Conservation (phyloP, 2,329 filamentous ascomycete genomes). For the Reticulascus tulasneorum region DNA sequence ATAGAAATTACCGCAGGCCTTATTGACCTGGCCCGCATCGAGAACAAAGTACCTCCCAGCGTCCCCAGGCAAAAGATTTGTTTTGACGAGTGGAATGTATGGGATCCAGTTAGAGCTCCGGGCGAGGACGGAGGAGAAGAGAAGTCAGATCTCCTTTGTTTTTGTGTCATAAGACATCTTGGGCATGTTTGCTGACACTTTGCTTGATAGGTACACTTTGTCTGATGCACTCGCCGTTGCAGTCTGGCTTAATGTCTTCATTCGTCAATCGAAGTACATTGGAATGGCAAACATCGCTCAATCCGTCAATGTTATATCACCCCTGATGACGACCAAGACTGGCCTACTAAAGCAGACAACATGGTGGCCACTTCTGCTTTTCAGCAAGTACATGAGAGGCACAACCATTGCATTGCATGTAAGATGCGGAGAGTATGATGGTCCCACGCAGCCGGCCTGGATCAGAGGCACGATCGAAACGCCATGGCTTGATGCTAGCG, state of each 20-base stretch:
- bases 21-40: slow-evolving; percentile 70
- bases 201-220: slow-evolving; percentile 62
- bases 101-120: slow-evolving; percentile 68
- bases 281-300: slow-evolving; percentile 80
- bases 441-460: slow-evolving; percentile 63
- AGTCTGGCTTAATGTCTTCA: slow-evolving; percentile 72
- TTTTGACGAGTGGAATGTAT: slow-evolving; percentile 85
- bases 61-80: slow-evolving; percentile 68
- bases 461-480: slow-evolving; percentile 62
- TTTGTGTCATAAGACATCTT: too few relatives aligned
- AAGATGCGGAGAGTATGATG: slow-evolving; percentile 58
- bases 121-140: slow-evolving; percentile 72
- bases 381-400: slow-evolving; percentile 64
- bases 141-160: slow-evolving; percentile 20
- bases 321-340: slow-evolving; percentile 64
- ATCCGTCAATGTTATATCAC: slow-evolving; percentile 73
- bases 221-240: slow-evolving; percentile 73
- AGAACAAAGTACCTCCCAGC: slow-evolving; percentile 56
- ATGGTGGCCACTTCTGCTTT: slow-evolving; percentile 71
- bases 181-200: too few relatives aligned
- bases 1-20: slow-evolving; percentile 66
- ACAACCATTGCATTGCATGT: slow-evolving; percentile 65
- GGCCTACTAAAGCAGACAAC: slow-evolving; percentile 68
- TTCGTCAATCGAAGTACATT: slow-evolving; percentile 65
- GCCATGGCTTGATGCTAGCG: slow-evolving; percentile 67